Base-by-base conservation (phyloP, 2,329 filamentous ascomycete species). In the Stemphylium lycopersici region DNA sequence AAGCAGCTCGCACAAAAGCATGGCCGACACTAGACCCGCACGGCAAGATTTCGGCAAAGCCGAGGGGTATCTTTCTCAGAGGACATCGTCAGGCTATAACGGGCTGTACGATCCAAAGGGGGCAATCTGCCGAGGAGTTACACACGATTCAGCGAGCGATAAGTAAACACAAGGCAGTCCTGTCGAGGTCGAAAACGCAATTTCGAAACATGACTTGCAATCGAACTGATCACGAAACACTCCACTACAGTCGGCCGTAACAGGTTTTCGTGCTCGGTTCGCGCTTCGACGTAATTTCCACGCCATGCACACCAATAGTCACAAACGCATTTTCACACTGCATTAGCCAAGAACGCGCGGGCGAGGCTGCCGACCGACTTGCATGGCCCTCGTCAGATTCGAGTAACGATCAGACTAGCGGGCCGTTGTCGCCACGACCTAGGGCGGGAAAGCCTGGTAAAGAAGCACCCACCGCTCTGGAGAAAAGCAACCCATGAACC, bases 391-490 rank as follows among this genome's bases (percentile, higher is more conserved):
- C 24, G 20, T 45, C 42, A 48, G 42, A 49, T 41, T 48, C 22
- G 49, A 51, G 56, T 49, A 52, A 56, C 49, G 55, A 58, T 58
- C 45, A 59, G 52, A 62, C 62, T 62, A 65, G 65, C 59, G 63
- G 63, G 59, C 59, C 63, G 65, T 59, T 59, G 51, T 55, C 52
- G 58, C 56, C 52, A 55, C 57, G 57, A 53, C 52, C 60, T 58
- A 39, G 44, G 56, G 55, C 61, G 60, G 61, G 63, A 58, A 67
- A 61, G 61, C 61, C 55, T 63, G 52, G 59, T 46, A 58, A 48
- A 53, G 16, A 32, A 40, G 41, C 44, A 57, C 48, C 50, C 41
- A 58, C 36, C 46, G 41, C 31, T 37, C 47, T 45, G 26, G 54
- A 41, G 32, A 45, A 34, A 29, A 41, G 36, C 41, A 46, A 43